Evolutionary conservation across 208 protist species (phyloP), one percentile per base, ranked within the genome.

Genomic region (Leishmania arabica): DNA sequence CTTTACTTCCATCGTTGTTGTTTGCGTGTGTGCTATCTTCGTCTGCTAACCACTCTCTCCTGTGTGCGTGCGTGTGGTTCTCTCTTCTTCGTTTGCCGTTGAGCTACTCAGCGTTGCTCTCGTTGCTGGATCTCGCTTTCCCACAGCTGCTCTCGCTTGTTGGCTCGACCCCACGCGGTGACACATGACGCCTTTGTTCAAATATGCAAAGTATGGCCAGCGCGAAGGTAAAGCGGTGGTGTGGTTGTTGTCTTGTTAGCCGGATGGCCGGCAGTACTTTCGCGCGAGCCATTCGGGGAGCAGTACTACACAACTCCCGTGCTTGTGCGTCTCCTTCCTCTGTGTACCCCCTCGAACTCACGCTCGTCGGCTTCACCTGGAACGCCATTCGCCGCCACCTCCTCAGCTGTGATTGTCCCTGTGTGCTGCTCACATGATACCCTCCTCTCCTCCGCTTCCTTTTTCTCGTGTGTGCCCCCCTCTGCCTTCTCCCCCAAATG

Each of bases 61-160:
- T 40, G 31, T 21, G 11, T 75, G 45, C 6, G 45, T 49, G 45
- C 8, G 45, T 24, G 11, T 62, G 11, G 19, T 8, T 78, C 13
- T 64, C 62, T 82, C n/a, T 68, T 42, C 51, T 64, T 53, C 73
- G 1, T 65, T 75, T 74, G 21, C 34, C 45, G 3, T 51, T 73
- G 68, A 34, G 79, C 60, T 21, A 2, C 34, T 24, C 71, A 60
- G 31, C 42, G 17, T 75, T 49, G 31, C 27, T 45, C 60, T 80
- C 24, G 56, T 69, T 69, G 64, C 64, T 21, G 24, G 9, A 21
- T 42, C 2, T 69, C 9, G 8, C 37, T 42, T 42, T 70, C 1
- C 3, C 6, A 17, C 15, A 49, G 42, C 27, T 69, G 27, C 56
- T 69, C 49, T 51, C 49, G 42, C 21, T 70, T 42, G 24, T 53